Evolutionary conservation across 2,329 filamentous ascomycete genomes (phyloP), one percentile per base, ranked within the genome.

Genomic region (Microthyrium microscopicum): DNA sequence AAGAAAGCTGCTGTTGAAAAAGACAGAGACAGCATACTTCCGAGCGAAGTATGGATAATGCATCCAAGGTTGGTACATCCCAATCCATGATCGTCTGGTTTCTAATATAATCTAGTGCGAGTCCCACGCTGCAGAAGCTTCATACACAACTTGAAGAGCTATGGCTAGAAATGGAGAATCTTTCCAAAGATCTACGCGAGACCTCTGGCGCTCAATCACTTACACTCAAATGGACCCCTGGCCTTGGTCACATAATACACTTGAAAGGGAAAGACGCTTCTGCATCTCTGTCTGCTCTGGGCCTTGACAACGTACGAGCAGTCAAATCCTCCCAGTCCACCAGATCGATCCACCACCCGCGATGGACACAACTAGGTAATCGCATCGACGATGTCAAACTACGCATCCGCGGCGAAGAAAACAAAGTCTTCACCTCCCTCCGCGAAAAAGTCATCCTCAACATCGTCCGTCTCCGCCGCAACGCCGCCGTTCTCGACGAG

Each of bases 401-500:
- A 31, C 75, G 76, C 26, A 91, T 98, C 46, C 73, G 82, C 24
- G 65, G 68, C 37, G 89, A 94, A 53, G 89, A 98, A 56, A 71
- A 83, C 45, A 66, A 69, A 28, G 76, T 98, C 5, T 83, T 95
- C 44, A 63, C 71, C 36, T 57, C 66, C 4, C 63, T 98, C 6
- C 77, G 87, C 20, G 69, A 74, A 39, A 64, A 70, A 32, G 84
- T 94, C 1, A 73, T 95, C 4, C 58, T 69, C 29, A 87, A 85
- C 45, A 68, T 98, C 3, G 73, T 94, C 41, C 82, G 77, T 46
- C 69, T 98, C 11, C 76, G 89, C 5, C 78, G 79, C 37, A 95
- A 94, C 53, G 85, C 87, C 8, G 68, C 73, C n/a, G 78, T 93
- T 1, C 70, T 98, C 15, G 87, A 95, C 51, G 85, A 94, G 53